Percentiles rank a stretch among this genome's conserved stretches.
phyloP scores from a whole-genome alignment of 495 filamentous ascomycete genomes.

The Beverwykella pulmonaria region DNA sequence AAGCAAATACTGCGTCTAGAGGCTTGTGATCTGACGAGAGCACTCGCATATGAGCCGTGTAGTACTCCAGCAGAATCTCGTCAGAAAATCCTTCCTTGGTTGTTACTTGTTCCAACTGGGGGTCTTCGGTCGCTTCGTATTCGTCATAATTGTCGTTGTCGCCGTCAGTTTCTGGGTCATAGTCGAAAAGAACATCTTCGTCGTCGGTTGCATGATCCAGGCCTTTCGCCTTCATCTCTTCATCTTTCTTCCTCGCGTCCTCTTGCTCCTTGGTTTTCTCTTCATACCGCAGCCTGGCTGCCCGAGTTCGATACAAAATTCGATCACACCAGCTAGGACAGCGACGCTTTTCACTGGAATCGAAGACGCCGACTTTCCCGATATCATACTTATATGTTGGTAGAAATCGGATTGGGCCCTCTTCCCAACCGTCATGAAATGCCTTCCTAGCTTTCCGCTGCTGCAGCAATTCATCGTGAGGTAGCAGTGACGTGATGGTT shows the following conservation, averaged over 20 bases:
- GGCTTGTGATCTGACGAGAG: conserved; percentile 97
- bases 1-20: conserved; percentile 72
- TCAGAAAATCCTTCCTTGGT: conserved; percentile 64
- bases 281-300: conserved; percentile 72
- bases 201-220: conserved; percentile 71
- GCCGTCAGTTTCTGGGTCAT: conserved; percentile 79
- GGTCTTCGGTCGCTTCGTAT: conserved; percentile 66
- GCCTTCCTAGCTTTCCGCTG: conserved; percentile 73
- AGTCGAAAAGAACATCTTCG: conserved; percentile 85
- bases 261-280: conserved; percentile 64
- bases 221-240: conserved; percentile 80
- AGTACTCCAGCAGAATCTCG: conserved; percentile 69
- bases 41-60: conserved; percentile 84
- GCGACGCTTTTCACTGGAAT: conserved; percentile 90
- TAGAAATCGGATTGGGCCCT: conserved; percentile 84
- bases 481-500: conserved; percentile 79
- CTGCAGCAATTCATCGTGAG: conserved; percentile 83
- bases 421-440: conserved; percentile 88
- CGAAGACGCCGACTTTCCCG: conserved; percentile 89
- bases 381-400: conserved; percentile 98
- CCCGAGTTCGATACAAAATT: conserved; percentile 81
- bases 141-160: conserved; percentile 46
- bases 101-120: conserved; percentile 48
- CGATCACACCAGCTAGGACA: conserved; percentile 97
- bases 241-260: conserved; percentile 69